A percentile compares a stretch with the other conserved stretches of the same genome.
Conservation (phyloP, 2,329 filamentous ascomycete species). For the Cladorrhinum sp. region DNA sequence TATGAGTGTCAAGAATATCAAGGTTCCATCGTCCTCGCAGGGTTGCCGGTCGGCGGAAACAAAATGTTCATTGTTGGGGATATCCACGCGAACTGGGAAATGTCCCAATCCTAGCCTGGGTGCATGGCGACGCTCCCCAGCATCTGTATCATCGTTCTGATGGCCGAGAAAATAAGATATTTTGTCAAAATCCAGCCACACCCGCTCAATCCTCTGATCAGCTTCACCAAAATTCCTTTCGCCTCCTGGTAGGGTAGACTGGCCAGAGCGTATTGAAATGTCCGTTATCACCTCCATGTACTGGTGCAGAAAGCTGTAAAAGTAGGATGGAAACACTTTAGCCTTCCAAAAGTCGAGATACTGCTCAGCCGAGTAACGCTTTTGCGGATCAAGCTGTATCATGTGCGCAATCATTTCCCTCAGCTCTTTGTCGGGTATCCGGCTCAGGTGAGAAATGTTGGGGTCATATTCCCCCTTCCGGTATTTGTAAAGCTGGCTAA, state of each 20-base stretch:
- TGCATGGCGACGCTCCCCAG: conserved; percentile 35
- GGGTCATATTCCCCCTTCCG: conserved; percentile 90
- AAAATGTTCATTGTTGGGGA: conserved; percentile 78
- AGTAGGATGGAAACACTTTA: conserved; percentile 93
- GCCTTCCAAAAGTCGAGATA: conserved; percentile 89
- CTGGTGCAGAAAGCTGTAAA: conserved; percentile 95
- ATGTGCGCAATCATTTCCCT: conserved; percentile 90
- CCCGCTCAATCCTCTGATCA: conserved; percentile 89
- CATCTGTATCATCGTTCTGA: conserved; percentile 45
- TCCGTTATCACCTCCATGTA: conserved; percentile 97
- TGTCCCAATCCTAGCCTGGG: conserved; percentile 56
- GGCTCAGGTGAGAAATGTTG: conserved; percentile 71
- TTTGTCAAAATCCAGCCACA: conserved; percentile 95
- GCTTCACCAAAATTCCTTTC: conserved; percentile 76
- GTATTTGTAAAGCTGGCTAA: conserved; percentile 94
- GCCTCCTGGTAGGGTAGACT: conserved; percentile 57
- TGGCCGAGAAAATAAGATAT: conserved; percentile 92
- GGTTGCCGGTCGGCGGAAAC: conserved; percentile 59
- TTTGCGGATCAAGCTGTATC: conserved; percentile 91
- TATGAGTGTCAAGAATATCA: conserved; percentile 87
- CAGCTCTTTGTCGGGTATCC: conserved; percentile 84
- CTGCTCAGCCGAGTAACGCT: conserved; percentile 88
- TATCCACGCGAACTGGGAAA: conserved; percentile 80
- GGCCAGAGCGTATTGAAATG: conserved; percentile 73
- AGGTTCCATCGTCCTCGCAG: conserved; percentile 77